Base-by-base conservation (phyloP, 1,139 yeast species). In the Yamadazyma songkhlaensis region DNA sequence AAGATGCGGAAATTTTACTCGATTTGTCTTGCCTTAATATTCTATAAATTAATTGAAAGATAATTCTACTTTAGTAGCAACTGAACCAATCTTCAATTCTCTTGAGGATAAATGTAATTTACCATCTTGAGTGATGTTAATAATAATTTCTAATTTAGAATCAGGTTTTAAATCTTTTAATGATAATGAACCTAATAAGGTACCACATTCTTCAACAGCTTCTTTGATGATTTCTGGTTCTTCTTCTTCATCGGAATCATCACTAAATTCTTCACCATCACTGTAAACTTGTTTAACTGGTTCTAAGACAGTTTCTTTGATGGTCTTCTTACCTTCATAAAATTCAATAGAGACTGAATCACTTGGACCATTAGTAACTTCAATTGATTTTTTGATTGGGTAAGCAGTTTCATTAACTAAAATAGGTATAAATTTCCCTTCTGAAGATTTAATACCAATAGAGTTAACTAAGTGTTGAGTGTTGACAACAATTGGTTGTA, bases 401-500 rank as follows among this genome's bases (percentile, higher is more conserved):
- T 83, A 81, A 25, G 97, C 88, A 39, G 98, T 87, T 68, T 89
- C 94, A 35, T 83, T 77, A 44, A 85, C 83, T 43, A 92, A 70
- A 34, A 92, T 71, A 34, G 95, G 79, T 40, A 79, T 75, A 59
- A 89, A 86, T 44, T 74, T 74, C 49, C 89, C 92, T 39, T 78
- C 77, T 34, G 79, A 81, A 51, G 81, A 83, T 60, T 82, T 78
- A 50, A 90, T 68, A 63, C 98, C 99, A 58, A 92, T 82, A 38
- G 97, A 83, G 60, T 84, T 81, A 48, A 77, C 60, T 48, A 89
- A 67, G 60, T 94, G 97, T 59, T 89, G 95, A 43, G 96, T 89
- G 71, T 86, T 86, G 49, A 89, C 76, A 44, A 90, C 87, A 43
- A 86, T 78, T 33, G 97, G 94, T 62, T 86, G 85, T 52, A 84